A percentile compares a stretch with the other conserved stretches of the same genome.
These are phyloP conservation scores for Leishmania amazonensis DNA, from an alignment of 208 protist species.

Conservation along the genomic window DNA sequence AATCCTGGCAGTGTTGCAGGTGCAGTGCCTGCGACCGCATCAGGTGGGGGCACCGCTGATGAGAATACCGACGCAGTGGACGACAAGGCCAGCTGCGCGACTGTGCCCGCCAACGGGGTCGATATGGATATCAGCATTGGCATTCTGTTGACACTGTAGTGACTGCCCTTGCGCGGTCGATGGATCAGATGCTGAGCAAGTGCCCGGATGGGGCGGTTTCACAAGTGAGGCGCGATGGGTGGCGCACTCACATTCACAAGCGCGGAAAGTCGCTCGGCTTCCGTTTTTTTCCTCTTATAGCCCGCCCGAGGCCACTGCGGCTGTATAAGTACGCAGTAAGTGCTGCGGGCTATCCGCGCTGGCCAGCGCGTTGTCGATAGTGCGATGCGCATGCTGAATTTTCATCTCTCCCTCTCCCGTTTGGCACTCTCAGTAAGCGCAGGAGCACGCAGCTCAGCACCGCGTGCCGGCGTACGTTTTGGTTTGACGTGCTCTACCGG, in stretches of 20 bases:
- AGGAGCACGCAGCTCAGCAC: constrained; percentile 64
- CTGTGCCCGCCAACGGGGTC: not conserved
- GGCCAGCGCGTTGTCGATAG: constrained; percentile 82
- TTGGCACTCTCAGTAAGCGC: constrained; percentile 85
- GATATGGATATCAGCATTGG: constrained; percentile 37
- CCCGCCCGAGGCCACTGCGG: constrained; percentile 49
- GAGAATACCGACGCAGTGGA: constrained; percentile 1
- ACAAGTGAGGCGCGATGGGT: constrained; percentile 92
- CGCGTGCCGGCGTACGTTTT: constrained; percentile 72
- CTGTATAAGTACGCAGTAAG: constrained; percentile 66
- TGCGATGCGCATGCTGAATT: constrained; percentile 88
- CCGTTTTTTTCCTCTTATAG: constrained; percentile 34
- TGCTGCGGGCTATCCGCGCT: constrained; percentile 52
- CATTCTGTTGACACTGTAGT: constrained; percentile 56
- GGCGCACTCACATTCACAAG: constrained; percentile 89
- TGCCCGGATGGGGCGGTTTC: constrained; percentile 83
- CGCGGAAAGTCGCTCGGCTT: constrained; percentile 55
- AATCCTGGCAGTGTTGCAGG: constrained; percentile 8
- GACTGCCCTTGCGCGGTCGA: constrained; percentile 35
- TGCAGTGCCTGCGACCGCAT: not conserved
- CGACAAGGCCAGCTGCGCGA: not conserved
- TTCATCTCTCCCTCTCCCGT: constrained; percentile 69
- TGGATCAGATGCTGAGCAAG: constrained; percentile 50
- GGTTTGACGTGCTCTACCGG: constrained; percentile 89
- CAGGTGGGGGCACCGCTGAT: not conserved